Conservation (phyloP, 257 asterid genomes). For the Galeopsis tetrahit region DNA sequence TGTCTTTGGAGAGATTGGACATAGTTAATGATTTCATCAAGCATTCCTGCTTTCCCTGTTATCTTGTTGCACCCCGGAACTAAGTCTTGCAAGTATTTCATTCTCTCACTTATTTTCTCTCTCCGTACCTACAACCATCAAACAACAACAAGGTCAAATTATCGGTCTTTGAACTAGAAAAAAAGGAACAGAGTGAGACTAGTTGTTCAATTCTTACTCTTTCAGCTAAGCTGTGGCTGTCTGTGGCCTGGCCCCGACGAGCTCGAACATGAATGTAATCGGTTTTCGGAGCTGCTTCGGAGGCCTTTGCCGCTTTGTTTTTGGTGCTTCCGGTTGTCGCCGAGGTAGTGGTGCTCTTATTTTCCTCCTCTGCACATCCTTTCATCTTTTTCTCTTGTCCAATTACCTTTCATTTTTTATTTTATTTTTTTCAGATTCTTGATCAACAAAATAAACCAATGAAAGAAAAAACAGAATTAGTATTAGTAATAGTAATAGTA, state of each 20-base stretch:
- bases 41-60: slow-evolving; percentile 95
- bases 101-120: slow-evolving; percentile 92
- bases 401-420: slow-evolving; percentile 36
- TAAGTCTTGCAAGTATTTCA: slow-evolving; percentile 85
- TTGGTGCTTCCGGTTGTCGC: slow-evolving; percentile 32
- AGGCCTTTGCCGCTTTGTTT: slow-evolving; percentile 34
- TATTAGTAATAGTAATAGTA: not conserved
- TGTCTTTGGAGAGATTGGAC: slow-evolving; percentile 95
- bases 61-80: slow-evolving; percentile 94
- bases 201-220: slow-evolving; percentile 54
- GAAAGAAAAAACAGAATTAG: slow-evolving; percentile 12
- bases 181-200: no score
- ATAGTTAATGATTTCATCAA: slow-evolving; percentile 91
- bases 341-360: slow-evolving; percentile 45
- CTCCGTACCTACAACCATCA: slow-evolving; percentile 66
- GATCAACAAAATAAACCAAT: not conserved
- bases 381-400: slow-evolving; percentile 61
- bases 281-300: slow-evolving; percentile 58
- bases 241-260: slow-evolving; percentile 97
- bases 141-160: no score
- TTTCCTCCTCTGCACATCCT: slow-evolving; percentile 50
- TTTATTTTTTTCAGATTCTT: not conserved
- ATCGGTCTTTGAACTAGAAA: no score
- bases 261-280: slow-evolving; percentile 96
- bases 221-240: slow-evolving; percentile 97